Base-by-base conservation (phyloP, 768 basidiomycete genomes). In the Phaeolepiota aurea region DNA sequence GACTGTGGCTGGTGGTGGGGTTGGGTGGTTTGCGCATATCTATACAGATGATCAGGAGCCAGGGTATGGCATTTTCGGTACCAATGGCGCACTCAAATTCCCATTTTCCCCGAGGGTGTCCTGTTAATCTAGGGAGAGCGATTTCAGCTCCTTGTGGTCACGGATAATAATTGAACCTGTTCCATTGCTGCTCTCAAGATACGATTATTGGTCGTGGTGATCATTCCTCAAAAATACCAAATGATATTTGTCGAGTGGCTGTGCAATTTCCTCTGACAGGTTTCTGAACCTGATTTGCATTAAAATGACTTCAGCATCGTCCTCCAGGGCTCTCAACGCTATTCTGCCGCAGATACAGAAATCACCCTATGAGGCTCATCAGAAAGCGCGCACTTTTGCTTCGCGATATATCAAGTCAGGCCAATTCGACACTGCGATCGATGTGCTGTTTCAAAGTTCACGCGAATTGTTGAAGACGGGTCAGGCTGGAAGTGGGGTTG, bases 361-460 rank as follows among this genome's bases (percentile, higher is more conserved):
- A 7, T 76, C 82, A 7, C 88, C 91, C 23, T 96, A 96, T 59
- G 89, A 92, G 46, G 93, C 93, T 0, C 94, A 97, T 52, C 93
- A 97, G 61, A 97, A 97, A 63, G 90, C 92, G 7, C 78, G 94
- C 19, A 97, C 93, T 13, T 96, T 94, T 48, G 90, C 90, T 3
- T 82, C 92, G 3, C 75, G 93, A 51, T 89, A 89, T 57, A 68
- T 72, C 38, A 90, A 91, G 66, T 76, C 87, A 2, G 69, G 68
- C 2, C 84, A 93, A 49, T 82, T 83, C 54, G 82, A 83, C 54
- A 82, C 82, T 11, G 93, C 96, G 13, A 86, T 91, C 60, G 85
- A 93, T 58, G 86, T 98, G 3, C 77, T 97, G 37, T 97, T 96
- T 62, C 86, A 91, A 53, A 83, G 82, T 32, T 82, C 91, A 1